Base-by-base conservation (phyloP, 805 yeast genomes). In the Monosporozyma servazzii region DNA sequence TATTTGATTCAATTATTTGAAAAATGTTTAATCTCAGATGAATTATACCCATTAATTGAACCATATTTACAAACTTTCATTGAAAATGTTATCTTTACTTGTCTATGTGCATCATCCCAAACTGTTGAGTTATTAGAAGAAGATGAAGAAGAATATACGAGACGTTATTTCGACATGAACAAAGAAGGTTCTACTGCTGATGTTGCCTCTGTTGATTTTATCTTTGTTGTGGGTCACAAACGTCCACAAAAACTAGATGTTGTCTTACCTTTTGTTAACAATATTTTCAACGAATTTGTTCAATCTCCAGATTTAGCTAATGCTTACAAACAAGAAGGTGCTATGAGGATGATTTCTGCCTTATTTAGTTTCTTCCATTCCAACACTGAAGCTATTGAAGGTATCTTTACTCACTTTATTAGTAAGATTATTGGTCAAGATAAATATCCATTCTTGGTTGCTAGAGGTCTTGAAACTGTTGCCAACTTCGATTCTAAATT, bases 61-160 rank as follows among this genome's bases (percentile, higher is more conserved):
- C 84, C 86, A 0, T 84, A 84, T 62, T 71, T 80, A 49, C 81
- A 80, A 39, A 76, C 79, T 11, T 71, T 91, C 25, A 71, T 90
- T 46, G 71, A 80, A 36, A 88, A 81, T 58, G 76, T 91, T 47
- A 72, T 90, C 11, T 84, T 80, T 66, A 96, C 95, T 0, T 75
- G 85, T 57, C 65, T 91, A 50, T 81, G 91, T 58, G 86, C 93
- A 2, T 71, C 76, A 9, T 79, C 77, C 39, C 80, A 78, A 41
- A 79, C 80, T 45, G 71, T 87, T 51, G 93, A 86, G 60, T 66
- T 80, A 25, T 88, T 84, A 66, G 88, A 86, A 52, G 82, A 77
- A 48, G 95, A 88, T 57, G 93, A 93, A 2, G 84, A 78, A 48
- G 96, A 88, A 64, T 89, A 86, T 63, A 79, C 88, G 37, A 82